phyloP scores from a whole-genome alignment of 331 rosid species.

The Phaseolus coccineus region DNA sequence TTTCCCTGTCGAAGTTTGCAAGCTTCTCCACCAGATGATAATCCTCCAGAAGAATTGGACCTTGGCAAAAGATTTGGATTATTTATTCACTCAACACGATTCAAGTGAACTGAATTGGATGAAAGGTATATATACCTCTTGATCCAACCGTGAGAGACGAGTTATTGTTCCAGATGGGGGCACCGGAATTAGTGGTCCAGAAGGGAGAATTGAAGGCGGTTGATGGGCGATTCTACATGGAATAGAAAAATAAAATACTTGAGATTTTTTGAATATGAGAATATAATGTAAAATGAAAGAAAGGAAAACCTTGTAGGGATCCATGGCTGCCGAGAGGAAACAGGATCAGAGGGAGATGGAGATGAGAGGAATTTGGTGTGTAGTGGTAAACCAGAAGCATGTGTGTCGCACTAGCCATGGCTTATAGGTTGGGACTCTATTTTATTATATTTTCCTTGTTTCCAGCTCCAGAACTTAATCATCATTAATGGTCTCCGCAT shows the following conservation, averaged over 20 bases:
- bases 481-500: background rate
- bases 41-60: constrained; percentile 87
- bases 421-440: no score
- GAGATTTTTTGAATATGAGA: background rate
- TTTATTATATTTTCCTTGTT: no score
- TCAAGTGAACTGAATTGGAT: background rate
- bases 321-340: background rate
- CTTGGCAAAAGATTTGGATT: constrained; percentile 33
- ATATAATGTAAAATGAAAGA: background rate
- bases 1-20: constrained; percentile 79
- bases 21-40: constrained; percentile 85
- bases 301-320: constrained; percentile 6
- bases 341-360: no score
- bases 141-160: constrained; percentile 75
- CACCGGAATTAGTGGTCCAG: constrained; percentile 89
- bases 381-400: no score
- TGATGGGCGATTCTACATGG: constrained; percentile 69
- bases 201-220: constrained; percentile 70
- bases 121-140: constrained; percentile 54
- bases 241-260: background rate
- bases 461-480: no score
- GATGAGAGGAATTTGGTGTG: no score
- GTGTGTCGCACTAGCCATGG: no score
- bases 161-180: constrained; percentile 86
- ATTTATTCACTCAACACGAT: background rate